A percentile compares a stretch with the other conserved stretches of the same genome.
Evolutionary conservation across 441 rosid genomes (phyloP).

Genomic region (Arabidopsis hybrid): DNA sequence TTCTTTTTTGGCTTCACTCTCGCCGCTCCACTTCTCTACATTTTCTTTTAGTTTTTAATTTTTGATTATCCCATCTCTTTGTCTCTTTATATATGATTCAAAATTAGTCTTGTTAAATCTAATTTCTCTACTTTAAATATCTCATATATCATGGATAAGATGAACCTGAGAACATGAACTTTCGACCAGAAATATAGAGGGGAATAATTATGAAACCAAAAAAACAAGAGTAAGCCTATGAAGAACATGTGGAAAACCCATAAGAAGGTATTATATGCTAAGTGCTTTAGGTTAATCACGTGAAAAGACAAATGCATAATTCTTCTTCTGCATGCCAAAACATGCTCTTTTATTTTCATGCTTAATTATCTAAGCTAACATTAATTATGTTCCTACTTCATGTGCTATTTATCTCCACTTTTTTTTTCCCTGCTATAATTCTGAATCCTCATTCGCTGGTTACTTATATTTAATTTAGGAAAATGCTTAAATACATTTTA

Average conservation of each 20-base stretch:
- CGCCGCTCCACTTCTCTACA: conserved; percentile 39
- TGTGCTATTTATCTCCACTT: conserved; percentile 30
- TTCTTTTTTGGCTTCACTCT: conserved; percentile 43
- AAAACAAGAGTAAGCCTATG: conserved; percentile 16
- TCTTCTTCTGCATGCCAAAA: conserved; percentile 36
- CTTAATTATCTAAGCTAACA: conserved; percentile 39
- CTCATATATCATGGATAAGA: conserved; percentile 16
- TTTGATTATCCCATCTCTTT: conserved; percentile 22
- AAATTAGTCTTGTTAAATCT: conserved; percentile 6
- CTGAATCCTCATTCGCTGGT: conserved; percentile 12
- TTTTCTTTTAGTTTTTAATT: not conserved
- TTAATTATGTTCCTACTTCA: conserved; percentile 42
- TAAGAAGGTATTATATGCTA: conserved; percentile 29
- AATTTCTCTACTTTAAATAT: not conserved
- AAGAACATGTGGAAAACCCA: conserved; percentile 20
- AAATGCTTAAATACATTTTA: not conserved
- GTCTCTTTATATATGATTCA: conserved; percentile 22
- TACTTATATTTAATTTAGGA: not conserved
- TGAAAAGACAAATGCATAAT: conserved; percentile 44
- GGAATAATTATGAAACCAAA: conserved; percentile 3
- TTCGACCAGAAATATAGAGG: conserved; percentile 22
- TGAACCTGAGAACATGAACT: conserved; percentile 20
- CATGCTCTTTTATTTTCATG: conserved; percentile 30
- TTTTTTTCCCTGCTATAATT: conserved; percentile 3
- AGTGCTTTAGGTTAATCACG: conserved; percentile 42